phyloP scores from a whole-genome alignment of 2,329 filamentous ascomycete species.

The Xylariomycetidae sp. region DNA sequence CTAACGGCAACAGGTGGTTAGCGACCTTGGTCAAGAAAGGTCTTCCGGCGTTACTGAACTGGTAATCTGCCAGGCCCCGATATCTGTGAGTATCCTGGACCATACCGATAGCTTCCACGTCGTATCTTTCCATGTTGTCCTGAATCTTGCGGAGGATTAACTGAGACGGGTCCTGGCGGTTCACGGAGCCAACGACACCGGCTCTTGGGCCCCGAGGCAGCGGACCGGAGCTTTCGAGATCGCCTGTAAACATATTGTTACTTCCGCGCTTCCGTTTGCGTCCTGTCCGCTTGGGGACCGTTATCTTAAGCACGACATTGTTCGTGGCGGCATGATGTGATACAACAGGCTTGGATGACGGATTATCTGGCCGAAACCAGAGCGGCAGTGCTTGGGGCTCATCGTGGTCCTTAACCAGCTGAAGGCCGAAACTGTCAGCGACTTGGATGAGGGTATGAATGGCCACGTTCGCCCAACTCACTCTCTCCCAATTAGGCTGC shows the following conservation, averaged over 20 bases:
- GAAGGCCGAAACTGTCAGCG: conserved; percentile 5
- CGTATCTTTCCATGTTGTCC: conserved; percentile 64
- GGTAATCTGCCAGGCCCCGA: conserved; percentile 78
- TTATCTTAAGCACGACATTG: conserved; percentile 81
- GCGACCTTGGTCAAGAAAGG: conserved; percentile 66
- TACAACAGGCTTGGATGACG: conserved; percentile 68
- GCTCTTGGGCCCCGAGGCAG: conserved; percentile 10
- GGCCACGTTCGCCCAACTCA: conserved; percentile 12
- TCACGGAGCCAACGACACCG: conserved; percentile 34
- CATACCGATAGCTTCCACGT: conserved; percentile 63
- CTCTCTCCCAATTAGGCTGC: conserved; percentile 32
- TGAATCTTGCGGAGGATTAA: conserved; percentile 56
- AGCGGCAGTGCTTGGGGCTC: conserved; percentile 53
- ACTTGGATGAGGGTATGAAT: background rate
- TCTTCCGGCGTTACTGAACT: conserved; percentile 65
- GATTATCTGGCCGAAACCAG: conserved; percentile 75
- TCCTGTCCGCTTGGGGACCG: conserved; percentile 79
- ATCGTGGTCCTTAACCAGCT: conserved; percentile 20
- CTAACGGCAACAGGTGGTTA: conserved; percentile 63
- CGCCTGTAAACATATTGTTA: conserved; percentile 54
- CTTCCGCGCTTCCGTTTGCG: conserved; percentile 79
- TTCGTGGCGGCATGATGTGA: conserved; percentile 72
- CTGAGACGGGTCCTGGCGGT: conserved; percentile 46
- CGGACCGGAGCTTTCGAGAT: conserved; percentile 23
- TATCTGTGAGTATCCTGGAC: conserved; percentile 82